Evolutionary conservation across 2,329 filamentous ascomycete species (phyloP).

Genomic region (Aplosporella prunicola): DNA sequence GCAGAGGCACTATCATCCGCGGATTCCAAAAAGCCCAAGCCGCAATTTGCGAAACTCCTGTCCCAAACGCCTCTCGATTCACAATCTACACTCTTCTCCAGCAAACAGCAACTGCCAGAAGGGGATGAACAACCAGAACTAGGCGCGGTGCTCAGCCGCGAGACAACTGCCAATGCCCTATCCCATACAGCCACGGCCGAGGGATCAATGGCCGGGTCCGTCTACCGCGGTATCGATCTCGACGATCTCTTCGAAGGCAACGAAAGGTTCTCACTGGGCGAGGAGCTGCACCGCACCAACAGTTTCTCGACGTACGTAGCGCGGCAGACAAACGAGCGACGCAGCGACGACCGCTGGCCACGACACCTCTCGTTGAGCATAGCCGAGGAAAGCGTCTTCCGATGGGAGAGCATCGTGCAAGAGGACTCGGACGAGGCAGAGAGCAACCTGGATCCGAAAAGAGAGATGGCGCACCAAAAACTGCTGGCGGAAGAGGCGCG

Average conservation of each 20-base stretch:
- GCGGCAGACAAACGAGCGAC: slow-evolving; percentile 2
- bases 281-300: slow-evolving; percentile 52
- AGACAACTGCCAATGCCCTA: slow-evolving; percentile 16
- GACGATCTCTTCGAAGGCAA: slow-evolving; percentile 43
- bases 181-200: slow-evolving; percentile 35
- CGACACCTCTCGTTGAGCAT: slow-evolving; percentile 66
- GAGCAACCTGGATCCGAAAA: slow-evolving; percentile 17
- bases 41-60: slow-evolving; percentile 18
- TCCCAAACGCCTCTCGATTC: slow-evolving; percentile 27
- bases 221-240: slow-evolving; percentile 51
- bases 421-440: slow-evolving; percentile 31
- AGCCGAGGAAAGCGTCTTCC: slow-evolving; percentile 63
- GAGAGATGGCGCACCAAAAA: slow-evolving; percentile 26
- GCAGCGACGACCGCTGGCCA: slow-evolving; percentile 46
- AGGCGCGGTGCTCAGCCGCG: slow-evolving; percentile 10
- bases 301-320: slow-evolving; percentile 35
- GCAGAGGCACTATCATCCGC: slow-evolving; percentile 3
- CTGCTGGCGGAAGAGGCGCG: slow-evolving; percentile 46
- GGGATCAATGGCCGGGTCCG: slow-evolving; percentile 50
- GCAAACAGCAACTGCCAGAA: slow-evolving; percentile 13
- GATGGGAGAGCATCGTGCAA: slow-evolving; percentile 48
- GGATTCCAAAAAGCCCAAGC: background rate
- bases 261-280: slow-evolving; percentile 34
- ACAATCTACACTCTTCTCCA: slow-evolving; percentile 16
- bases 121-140: slow-evolving; percentile 17